Percentiles rank a stretch among this genome's conserved stretches.
Evolutionary conservation across 192 early-diverging fungal genomes (phyloP).

Genomic region (Chytriomyces confervae): DNA sequence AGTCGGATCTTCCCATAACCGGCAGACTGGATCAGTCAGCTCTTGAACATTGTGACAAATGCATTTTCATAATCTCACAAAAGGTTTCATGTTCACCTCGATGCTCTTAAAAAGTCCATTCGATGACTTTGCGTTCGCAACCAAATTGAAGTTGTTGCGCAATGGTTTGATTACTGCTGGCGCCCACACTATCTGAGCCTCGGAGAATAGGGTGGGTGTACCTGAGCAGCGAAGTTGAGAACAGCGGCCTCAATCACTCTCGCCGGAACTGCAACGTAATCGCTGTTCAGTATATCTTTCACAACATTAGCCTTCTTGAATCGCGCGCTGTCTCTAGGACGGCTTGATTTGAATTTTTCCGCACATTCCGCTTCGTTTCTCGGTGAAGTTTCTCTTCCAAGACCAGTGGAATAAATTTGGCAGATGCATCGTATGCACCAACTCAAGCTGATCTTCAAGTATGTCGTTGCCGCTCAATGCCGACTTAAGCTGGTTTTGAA

Average conservation of each 20-base stretch:
- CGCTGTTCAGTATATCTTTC: neutral
- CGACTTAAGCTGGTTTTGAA: no score
- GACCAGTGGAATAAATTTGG: no score
- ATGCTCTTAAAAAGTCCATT: neutral
- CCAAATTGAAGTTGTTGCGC: neutral
- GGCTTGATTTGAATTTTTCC: no score
- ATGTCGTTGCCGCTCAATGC: no score
- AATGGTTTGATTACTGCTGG: neutral
- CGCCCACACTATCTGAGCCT: neutral
- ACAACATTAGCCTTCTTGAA: neutral
- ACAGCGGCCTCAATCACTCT: neutral
- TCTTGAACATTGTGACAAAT: neutral
- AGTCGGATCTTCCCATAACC: conserved; percentile 8
- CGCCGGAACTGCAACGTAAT: neutral
- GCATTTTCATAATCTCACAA: neutral
- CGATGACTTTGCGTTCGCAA: neutral
- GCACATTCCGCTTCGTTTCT: no score
- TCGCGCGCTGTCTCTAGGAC: neutral
- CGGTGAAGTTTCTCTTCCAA: no score
- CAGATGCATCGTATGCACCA: no score
- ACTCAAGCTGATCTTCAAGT: no score
- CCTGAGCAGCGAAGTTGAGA: neutral
- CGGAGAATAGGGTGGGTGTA: neutral
- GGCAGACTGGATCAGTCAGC: neutral
- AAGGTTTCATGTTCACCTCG: neutral